phyloP scores from a whole-genome alignment of 805 yeast genomes.

The Hanseniaspora jakobsenii region DNA sequence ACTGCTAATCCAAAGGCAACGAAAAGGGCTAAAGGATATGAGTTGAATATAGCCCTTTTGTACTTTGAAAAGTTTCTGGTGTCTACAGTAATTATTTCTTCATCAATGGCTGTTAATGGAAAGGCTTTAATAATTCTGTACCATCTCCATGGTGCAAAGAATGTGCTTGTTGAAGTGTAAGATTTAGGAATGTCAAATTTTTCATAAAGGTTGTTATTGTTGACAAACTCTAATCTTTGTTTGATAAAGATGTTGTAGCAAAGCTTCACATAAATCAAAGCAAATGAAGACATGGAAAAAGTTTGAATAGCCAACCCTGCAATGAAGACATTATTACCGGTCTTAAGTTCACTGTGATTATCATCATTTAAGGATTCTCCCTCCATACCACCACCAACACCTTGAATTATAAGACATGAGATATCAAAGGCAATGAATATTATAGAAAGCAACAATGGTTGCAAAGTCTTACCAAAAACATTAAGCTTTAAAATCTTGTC shows the following conservation, averaged over 20 bases:
- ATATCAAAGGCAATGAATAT: conserved; percentile 58
- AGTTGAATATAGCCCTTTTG: conserved; percentile 17
- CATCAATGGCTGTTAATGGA: not conserved
- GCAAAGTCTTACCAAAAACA: conserved; percentile 31
- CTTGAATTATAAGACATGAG: conserved; percentile 54
- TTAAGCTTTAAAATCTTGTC: conserved; percentile 18
- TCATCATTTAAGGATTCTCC: conserved; percentile 33
- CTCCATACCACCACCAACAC: conserved; percentile 65
- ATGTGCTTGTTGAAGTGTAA: not conserved
- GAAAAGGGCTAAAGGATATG: conserved; percentile 36
- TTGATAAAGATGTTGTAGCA: conserved; percentile 30
- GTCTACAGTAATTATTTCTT: conserved; percentile 23
- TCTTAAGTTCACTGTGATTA: conserved; percentile 18
- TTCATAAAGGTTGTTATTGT: conserved; percentile 14
- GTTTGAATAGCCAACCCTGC: conserved; percentile 75
- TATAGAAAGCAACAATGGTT: conserved; percentile 29
- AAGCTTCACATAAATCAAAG: conserved; percentile 39
- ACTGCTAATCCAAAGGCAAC: conserved; percentile 44
- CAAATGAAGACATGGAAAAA: conserved; percentile 50
- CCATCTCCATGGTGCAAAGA: conserved; percentile 14
- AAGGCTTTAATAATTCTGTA: conserved; percentile 2
- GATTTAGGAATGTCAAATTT: not conserved
- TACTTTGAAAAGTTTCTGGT: not conserved
- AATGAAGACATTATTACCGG: conserved; percentile 39
- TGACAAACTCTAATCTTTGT: conserved; percentile 22